These are phyloP conservation scores for Penicillium salamii DNA, from an alignment of 495 filamentous ascomycete species.

Conservation along the genomic window DNA sequence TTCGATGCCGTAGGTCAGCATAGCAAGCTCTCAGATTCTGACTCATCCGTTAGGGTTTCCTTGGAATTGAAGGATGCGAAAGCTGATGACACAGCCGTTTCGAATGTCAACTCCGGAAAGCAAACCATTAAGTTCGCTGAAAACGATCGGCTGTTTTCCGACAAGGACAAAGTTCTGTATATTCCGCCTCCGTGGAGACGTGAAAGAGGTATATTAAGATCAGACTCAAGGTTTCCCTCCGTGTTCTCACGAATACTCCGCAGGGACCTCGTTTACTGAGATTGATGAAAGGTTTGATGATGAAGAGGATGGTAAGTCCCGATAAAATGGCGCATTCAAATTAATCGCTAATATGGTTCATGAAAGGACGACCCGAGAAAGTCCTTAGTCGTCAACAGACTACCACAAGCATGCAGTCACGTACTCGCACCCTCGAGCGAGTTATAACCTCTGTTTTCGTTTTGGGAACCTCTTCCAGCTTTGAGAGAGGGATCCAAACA, in stretches of 20 bases:
- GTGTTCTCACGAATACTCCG: background rate
- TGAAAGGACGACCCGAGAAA: slow-evolving; percentile 4
- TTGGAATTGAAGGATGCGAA: background rate
- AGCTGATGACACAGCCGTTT: background rate
- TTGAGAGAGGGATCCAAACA: background rate
- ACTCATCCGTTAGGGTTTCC: slow-evolving; percentile 1
- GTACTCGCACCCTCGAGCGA: slow-evolving; percentile 6
- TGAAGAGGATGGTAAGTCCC: slow-evolving; percentile 13
- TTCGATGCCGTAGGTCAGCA: background rate
- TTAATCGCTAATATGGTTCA: background rate
- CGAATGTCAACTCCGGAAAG: background rate
- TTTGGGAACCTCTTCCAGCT: background rate
- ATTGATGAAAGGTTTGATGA: slow-evolving; percentile 9
- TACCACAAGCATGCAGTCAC: slow-evolving; percentile 7
- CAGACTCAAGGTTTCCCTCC: background rate
- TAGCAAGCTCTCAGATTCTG: background rate
- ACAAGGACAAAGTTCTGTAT: slow-evolving; percentile 21
- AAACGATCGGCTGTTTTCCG: background rate
- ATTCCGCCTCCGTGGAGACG: slow-evolving; percentile 33
- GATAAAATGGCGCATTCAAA: background rate
- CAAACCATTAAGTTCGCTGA: slow-evolving; percentile 4
- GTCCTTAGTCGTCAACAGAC: background rate
- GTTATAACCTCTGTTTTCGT: background rate
- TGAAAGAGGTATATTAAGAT: slow-evolving; percentile 25
- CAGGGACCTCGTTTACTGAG: slow-evolving; percentile 18